Conservation (phyloP, 441 rosid species). For the Corymbia citriodora region DNA sequence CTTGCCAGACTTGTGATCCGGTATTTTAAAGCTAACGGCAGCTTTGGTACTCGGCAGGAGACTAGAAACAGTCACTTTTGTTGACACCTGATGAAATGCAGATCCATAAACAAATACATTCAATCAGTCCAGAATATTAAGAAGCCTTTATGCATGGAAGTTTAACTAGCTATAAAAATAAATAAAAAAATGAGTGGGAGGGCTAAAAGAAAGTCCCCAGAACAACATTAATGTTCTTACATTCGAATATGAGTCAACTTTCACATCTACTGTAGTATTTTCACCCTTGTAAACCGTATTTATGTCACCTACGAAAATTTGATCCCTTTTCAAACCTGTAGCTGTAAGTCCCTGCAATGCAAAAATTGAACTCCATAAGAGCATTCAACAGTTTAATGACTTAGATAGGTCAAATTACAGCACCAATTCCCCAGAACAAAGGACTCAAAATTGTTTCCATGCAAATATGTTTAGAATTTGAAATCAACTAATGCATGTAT, state of each 20-base stretch:
- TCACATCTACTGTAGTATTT: conserved; percentile 62
- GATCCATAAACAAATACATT: background rate
- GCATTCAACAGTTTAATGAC: background rate
- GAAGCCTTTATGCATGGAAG: background rate
- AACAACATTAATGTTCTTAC: conserved; percentile 28
- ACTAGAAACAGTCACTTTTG: conserved; percentile 59
- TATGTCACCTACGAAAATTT: conserved; percentile 65
- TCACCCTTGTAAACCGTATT: conserved; percentile 54
- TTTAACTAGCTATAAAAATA: background rate
- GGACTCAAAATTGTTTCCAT: background rate
- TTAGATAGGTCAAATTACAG: background rate
- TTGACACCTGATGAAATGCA: conserved; percentile 40
- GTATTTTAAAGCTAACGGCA: conserved; percentile 60
- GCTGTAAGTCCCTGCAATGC: conserved; percentile 57
- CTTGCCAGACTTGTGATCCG: conserved; percentile 92
- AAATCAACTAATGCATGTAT: background rate
- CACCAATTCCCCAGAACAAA: background rate
- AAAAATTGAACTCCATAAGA: background rate
- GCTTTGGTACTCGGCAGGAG: conserved; percentile 53
- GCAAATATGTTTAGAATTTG: background rate
- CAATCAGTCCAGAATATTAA: background rate
- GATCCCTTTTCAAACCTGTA: conserved; percentile 63
- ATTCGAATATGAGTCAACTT: conserved; percentile 64
- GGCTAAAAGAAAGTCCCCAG: background rate
- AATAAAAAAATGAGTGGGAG: background rate